Evolutionary conservation across 148 eudicot genomes (phyloP).

Genomic region (Mesembryanthemum crystallinum): DNA sequence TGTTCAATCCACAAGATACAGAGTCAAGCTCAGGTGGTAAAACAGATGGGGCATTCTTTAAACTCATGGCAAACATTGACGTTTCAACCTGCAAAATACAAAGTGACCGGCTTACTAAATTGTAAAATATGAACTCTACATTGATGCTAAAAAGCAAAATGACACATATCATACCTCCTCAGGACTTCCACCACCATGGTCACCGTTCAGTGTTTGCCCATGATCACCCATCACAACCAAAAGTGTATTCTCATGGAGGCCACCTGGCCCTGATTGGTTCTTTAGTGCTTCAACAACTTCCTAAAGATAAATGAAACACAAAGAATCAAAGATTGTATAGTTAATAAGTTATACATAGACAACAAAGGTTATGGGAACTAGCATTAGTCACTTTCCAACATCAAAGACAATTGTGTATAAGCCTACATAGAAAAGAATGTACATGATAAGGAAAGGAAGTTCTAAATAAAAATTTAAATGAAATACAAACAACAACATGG

Average conservation of each 20-base stretch:
- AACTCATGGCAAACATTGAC: conserved; percentile 79
- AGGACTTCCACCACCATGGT: conserved; percentile 95
- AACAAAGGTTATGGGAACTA: background rate
- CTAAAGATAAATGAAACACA: conserved; percentile 33
- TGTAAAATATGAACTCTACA: background rate
- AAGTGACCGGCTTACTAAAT: conserved; percentile 7
- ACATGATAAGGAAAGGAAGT: background rate
- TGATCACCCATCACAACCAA: conserved; percentile 99
- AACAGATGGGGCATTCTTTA: conserved; percentile 47
- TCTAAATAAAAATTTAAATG: background rate
- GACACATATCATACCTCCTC: conserved; percentile 60
- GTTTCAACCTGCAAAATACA: conserved; percentile 80
- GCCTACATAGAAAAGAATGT: background rate
- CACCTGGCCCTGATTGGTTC: conserved; percentile 78
- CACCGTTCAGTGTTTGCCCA: conserved; percentile 96
- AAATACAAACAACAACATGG: background rate
- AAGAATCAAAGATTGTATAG: background rate
- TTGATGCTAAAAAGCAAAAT: conserved; percentile 13
- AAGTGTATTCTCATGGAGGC: conserved; percentile 84
- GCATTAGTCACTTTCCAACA: conserved; percentile 9
- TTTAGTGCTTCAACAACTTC: conserved; percentile 62
- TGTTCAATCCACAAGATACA: conserved; percentile 59
- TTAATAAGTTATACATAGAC: background rate
- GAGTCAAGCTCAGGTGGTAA: conserved; percentile 51
- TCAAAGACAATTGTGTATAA: background rate